A percentile compares a stretch with the other conserved stretches of the same genome.
Conservation (phyloP, 495 filamentous ascomycete genomes). For the Xylaria venustula region DNA sequence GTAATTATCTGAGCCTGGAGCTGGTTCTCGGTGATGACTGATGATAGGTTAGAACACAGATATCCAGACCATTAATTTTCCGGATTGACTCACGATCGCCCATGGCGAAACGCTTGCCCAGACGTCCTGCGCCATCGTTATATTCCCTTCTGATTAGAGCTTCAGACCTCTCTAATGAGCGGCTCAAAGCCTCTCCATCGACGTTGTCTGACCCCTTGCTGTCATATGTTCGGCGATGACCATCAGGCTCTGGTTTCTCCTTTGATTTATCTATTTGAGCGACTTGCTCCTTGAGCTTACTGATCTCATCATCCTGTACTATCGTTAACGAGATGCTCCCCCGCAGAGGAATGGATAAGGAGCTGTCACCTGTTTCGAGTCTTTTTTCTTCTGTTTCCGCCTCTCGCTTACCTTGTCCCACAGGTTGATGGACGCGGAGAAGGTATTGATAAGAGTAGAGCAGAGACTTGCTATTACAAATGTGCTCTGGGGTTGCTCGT, state of each 20-base stretch:
- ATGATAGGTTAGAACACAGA: neutral
- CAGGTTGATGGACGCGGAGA: slow-evolving; percentile 35
- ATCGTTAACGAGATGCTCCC: neutral
- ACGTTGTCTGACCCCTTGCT: slow-evolving; percentile 13
- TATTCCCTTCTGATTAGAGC: slow-evolving; percentile 29
- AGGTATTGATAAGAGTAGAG: slow-evolving; percentile 39
- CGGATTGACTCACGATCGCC: slow-evolving; percentile 30
- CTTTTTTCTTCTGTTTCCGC: slow-evolving; percentile 30
- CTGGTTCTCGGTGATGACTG: slow-evolving; percentile 37
- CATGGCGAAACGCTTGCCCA: slow-evolving; percentile 33
- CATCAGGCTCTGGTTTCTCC: neutral
- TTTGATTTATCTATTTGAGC: neutral
- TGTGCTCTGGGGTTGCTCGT: slow-evolving; percentile 21
- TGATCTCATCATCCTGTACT: slow-evolving; percentile 6
- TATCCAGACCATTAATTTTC: neutral
- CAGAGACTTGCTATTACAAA: slow-evolving; percentile 38
- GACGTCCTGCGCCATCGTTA: slow-evolving; percentile 21
- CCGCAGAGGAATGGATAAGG: neutral
- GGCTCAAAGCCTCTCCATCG: slow-evolving; percentile 14
- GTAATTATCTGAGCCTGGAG: slow-evolving; percentile 37
- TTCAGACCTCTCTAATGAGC: slow-evolving; percentile 28
- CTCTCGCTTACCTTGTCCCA: slow-evolving; percentile 35
- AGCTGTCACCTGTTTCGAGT: slow-evolving; percentile 22
- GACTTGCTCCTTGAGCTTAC: slow-evolving; percentile 7
- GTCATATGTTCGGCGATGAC: neutral